Evolutionary conservation across 352 stramenopile genomes (phyloP), one percentile per base, ranked within the genome.

Genomic region (Bremia lactucae): DNA sequence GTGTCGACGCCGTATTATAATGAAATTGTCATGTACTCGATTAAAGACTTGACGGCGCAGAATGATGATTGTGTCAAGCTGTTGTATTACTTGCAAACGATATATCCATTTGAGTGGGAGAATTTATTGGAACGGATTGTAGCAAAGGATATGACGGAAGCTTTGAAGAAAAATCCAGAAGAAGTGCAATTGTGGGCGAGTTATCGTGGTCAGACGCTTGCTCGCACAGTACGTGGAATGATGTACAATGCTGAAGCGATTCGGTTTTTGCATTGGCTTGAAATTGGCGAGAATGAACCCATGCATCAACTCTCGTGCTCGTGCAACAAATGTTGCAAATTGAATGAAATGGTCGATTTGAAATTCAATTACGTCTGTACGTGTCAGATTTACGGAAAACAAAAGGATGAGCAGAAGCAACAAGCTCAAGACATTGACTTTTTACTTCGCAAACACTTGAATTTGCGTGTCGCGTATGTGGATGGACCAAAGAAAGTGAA

Each of bases 41-140:
- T 90, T 44, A 86, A 90, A 52, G 78, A 90, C 39, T 42, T 90
- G 36, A 87, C 75, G 7, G 60, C 72, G n/a, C 70, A 87, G 55
- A 90, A 90, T 43, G 78, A 87, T 44, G 78, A 90, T 57, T 93
- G 90, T 53, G 91, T 98, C 23, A 98, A 94, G 39, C 87, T 96
- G 16, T 64, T 98, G 44, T 92, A 98, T 20, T 98, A 98, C 54
- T 59, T 95, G 49, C 64, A 87, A 53, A 90, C 78, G n/a, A 88
- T 90, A 24, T 85, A 90, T 39, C 74, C 72, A 9, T 84, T 82
- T 36, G 78, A 90, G 48, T 90, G 71, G 68, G 67, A 84, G 41
- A 90, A 90, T 36, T 42, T 90, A 6, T 46, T 90, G 5, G 78
- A 90, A 22, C 74, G 78, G 29, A 59, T 90, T 28, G 55, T 70